A percentile compares a stretch with the other conserved stretches of the same genome.
These are phyloP conservation scores for Davidsoniella neocaledoniae DNA, from an alignment of 2,329 filamentous ascomycete species.

Conservation along the genomic window DNA sequence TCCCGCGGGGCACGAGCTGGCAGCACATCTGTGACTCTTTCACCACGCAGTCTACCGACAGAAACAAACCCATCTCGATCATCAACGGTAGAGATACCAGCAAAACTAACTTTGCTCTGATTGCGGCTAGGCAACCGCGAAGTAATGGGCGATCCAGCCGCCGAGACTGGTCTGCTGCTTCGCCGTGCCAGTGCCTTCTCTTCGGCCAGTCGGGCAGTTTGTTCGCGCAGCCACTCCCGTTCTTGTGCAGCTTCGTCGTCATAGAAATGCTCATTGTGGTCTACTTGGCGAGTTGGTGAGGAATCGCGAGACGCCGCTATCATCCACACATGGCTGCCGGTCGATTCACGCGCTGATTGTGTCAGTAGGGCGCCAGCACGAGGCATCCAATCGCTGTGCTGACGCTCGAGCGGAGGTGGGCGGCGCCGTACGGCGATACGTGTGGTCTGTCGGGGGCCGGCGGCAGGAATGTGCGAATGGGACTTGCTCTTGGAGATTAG, in stretches of 20 bases:
- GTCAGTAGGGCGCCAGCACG: conserved; percentile 45
- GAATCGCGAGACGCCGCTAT: conserved; percentile 38
- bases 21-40: neutral
- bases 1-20: neutral
- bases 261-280: conserved; percentile 30
- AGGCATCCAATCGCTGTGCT: conserved; percentile 48
- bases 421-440: conserved; percentile 1
- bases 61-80: neutral
- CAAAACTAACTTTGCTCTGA: conserved; percentile 29
- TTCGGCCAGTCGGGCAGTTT: conserved; percentile 2
- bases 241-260: conserved; percentile 30
- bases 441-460: conserved; percentile 11
- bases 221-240: conserved; percentile 23
- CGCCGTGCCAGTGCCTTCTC: conserved; percentile 1
- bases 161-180: conserved; percentile 6
- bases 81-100: conserved; percentile 13
- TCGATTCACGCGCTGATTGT: conserved; percentile 41
- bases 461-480: conserved; percentile 32
- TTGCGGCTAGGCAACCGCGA: conserved; percentile 26
- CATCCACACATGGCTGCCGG: conserved; percentile 53
- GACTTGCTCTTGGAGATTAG: conserved; percentile 45
- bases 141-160: neutral
- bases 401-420: conserved; percentile 20
- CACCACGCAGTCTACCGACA: neutral
- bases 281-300: conserved; percentile 20